Conservation (phyloP, 2,329 filamentous ascomycete genomes). For the Penicillium expansum region DNA sequence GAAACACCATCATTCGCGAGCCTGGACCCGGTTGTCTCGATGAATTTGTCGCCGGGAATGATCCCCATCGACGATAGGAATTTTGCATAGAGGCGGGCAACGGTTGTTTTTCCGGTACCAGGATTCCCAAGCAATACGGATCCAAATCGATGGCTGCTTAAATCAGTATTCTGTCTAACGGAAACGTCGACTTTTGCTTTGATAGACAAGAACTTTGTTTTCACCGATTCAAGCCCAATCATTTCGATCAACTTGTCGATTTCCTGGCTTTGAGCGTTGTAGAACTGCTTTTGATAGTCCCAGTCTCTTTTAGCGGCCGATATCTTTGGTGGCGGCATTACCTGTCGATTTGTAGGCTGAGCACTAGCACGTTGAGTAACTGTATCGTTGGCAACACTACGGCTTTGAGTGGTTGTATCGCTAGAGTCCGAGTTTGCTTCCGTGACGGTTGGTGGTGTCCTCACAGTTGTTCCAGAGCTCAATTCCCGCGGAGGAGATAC, state of each 20-base stretch:
- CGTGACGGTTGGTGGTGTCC: background rate
- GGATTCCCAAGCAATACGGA: conserved; percentile 68
- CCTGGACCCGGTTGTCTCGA: conserved; percentile 66
- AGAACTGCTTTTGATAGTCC: conserved; percentile 57
- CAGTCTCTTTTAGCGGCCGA: conserved; percentile 53
- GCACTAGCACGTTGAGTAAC: background rate
- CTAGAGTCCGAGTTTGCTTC: background rate
- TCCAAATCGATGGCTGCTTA: conserved; percentile 60
- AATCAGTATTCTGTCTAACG: conserved; percentile 55
- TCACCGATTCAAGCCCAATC: conserved; percentile 69
- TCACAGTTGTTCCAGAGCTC: background rate
- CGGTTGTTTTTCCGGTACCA: conserved; percentile 75
- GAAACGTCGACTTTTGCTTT: conserved; percentile 62
- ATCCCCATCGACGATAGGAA: conserved; percentile 63
- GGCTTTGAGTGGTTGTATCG: too few species aligned
- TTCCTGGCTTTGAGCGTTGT: conserved; percentile 51
- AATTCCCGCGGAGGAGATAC: background rate
- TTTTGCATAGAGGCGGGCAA: conserved; percentile 66
- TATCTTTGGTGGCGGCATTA: background rate
- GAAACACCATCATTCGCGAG: conserved; percentile 62
- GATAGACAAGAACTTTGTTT: conserved; percentile 60
- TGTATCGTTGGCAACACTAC: too few species aligned
- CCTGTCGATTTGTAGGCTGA: background rate
- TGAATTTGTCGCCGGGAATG: conserved; percentile 59
- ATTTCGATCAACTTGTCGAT: conserved; percentile 67